These are phyloP conservation scores for Avena sativa DNA, from an alignment of 176 grass and related monocot species.

Conservation along the genomic window DNA sequence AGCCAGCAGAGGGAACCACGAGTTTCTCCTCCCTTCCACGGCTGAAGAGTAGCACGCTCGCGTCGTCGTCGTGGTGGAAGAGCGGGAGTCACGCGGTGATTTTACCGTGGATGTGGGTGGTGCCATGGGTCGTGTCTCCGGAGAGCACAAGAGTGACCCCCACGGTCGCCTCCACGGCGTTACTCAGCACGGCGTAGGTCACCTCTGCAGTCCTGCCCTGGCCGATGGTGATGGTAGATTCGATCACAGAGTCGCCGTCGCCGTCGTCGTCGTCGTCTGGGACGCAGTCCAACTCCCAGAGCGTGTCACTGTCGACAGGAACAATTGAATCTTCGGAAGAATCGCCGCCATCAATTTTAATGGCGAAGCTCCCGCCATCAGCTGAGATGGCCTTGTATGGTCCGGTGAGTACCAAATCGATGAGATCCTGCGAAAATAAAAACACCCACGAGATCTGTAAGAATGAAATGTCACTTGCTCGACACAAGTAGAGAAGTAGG, in stretches of 20 bases:
- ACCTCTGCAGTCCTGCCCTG: neutral
- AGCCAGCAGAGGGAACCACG: neutral
- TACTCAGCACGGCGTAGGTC: neutral
- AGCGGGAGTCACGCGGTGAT: neutral
- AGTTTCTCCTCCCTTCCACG: neutral
- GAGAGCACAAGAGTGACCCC: neutral
- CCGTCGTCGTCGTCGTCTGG: neutral
- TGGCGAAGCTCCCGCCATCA: constrained; percentile 2
- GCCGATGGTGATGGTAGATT: neutral
- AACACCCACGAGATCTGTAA: too few species aligned
- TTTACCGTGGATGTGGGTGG: neutral
- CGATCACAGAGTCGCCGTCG: neutral
- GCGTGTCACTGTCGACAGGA: neutral
- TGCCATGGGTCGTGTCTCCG: neutral
- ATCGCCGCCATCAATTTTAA: neutral
- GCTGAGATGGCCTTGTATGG: neutral
- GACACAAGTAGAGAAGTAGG: neutral
- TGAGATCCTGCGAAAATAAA: neutral
- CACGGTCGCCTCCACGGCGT: neutral
- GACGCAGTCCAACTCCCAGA: neutral
- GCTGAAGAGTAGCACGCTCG: neutral
- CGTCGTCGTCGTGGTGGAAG: neutral
- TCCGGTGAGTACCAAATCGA: constrained; percentile 1
- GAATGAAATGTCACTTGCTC: too few species aligned
- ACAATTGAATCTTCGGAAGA: neutral